These are phyloP conservation scores for Hypoxylon lenormandii DNA, from an alignment of 495 filamentous ascomycete genomes.

Conservation along the genomic window DNA sequence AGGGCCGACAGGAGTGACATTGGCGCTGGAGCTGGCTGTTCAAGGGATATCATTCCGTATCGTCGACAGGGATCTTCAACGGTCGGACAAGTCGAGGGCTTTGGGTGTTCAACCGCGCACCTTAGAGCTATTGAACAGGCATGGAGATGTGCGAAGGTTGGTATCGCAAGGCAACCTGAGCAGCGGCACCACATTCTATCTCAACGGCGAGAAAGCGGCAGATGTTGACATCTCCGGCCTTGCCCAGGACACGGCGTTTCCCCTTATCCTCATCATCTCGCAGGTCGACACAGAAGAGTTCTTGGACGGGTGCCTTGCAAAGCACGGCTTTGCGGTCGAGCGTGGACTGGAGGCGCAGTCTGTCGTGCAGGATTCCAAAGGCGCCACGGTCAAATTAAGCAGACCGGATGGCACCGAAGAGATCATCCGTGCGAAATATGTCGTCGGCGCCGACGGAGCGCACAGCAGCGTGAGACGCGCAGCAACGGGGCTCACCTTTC, in stretches of 20 bases:
- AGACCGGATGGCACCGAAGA: slow-evolving; percentile 36
- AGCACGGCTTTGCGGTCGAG: slow-evolving; percentile 54
- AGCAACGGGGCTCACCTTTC: slow-evolving; percentile 52
- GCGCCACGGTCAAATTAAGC: slow-evolving; percentile 51
- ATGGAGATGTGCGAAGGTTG: slow-evolving; percentile 41
- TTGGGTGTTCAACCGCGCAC: slow-evolving; percentile 52
- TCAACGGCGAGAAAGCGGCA: slow-evolving; percentile 43
- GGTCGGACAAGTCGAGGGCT: slow-evolving; percentile 50
- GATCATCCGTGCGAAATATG: slow-evolving; percentile 54
- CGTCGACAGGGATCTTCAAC: slow-evolving; percentile 41
- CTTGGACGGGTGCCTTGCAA: slow-evolving; percentile 53
- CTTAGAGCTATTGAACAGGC: slow-evolving; percentile 52
- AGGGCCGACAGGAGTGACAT: slow-evolving; percentile 46
- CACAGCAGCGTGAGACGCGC: slow-evolving; percentile 57
- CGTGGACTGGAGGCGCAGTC: slow-evolving; percentile 49
- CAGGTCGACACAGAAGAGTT: slow-evolving; percentile 59
- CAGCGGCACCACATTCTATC: slow-evolving; percentile 39
- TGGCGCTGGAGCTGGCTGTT: slow-evolving; percentile 46
- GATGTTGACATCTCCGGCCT: slow-evolving; percentile 52
- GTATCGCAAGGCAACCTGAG: slow-evolving; percentile 37
- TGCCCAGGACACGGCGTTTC: slow-evolving; percentile 53
- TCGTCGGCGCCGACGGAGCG: slow-evolving; percentile 62
- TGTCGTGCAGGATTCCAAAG: slow-evolving; percentile 52
- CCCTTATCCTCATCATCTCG: slow-evolving; percentile 54
- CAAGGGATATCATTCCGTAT: slow-evolving; percentile 46